Conservation (phyloP, 768 basidiomycete genomes). For the Clitopilus hobsonii region DNA sequence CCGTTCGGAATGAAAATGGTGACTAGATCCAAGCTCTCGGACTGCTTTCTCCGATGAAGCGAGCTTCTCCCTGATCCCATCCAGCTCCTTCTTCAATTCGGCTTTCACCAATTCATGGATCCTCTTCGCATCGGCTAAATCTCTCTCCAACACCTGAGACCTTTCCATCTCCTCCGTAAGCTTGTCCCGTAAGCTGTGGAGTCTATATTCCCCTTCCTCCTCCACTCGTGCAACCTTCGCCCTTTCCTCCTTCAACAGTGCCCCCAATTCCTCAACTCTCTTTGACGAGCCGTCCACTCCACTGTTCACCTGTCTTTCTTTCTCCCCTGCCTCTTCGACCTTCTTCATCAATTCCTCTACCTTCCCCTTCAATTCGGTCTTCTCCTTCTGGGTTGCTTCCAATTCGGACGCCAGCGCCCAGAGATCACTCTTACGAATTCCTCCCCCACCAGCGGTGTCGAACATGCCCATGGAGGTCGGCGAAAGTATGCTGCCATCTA, state of each 20-base stretch:
- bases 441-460: not conserved
- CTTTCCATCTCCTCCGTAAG: not conserved
- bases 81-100: not conserved
- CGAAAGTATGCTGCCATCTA: too few relatives aligned
- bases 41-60: not conserved
- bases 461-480: not conserved
- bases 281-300: not conserved
- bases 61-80: not conserved
- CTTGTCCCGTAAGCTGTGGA: not conserved
- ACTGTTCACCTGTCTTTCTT: not conserved
- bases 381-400: constrained; percentile 1
- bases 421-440: constrained; percentile 1
- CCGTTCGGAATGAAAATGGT: not conserved
- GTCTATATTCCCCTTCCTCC: not conserved
- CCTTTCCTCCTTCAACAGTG: not conserved
- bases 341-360: not conserved
- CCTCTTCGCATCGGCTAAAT: not conserved
- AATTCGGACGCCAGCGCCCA: constrained; percentile 2
- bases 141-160: not conserved
- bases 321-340: not conserved
- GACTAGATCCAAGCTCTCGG: not conserved
- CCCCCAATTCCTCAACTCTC: constrained; percentile 1
- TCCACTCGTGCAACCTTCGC: constrained; percentile 6
- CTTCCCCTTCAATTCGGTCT: constrained; percentile 3
- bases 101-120: not conserved